Conservation (phyloP, 331 rosid species). For the Stylosanthes scabra region DNA sequence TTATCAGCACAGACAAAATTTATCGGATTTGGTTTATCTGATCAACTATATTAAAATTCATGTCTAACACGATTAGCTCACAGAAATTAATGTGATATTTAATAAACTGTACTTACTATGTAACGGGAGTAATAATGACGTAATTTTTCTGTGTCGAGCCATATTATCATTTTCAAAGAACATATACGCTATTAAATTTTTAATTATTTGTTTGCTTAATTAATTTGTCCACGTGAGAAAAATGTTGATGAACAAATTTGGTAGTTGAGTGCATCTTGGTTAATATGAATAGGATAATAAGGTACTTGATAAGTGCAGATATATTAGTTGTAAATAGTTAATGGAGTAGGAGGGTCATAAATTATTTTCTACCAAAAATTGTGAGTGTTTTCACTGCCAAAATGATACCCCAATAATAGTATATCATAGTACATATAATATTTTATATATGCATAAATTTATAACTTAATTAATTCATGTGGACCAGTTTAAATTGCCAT, state of each 20-base stretch:
- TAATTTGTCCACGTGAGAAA: not conserved
- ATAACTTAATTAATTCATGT: not conserved
- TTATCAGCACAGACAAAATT: not conserved
- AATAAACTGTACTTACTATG: not conserved
- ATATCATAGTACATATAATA: not conserved
- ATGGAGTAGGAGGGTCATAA: not conserved
- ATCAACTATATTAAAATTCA: not conserved
- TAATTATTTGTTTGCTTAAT: not conserved
- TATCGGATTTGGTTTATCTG: constrained; percentile 1
- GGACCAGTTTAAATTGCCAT: not conserved
- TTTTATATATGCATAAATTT: not conserved
- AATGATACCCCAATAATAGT: not conserved
- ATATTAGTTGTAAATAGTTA: not conserved
- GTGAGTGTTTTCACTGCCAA: not conserved
- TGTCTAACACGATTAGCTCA: not conserved
- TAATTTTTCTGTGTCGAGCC: not conserved
- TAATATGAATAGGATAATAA: not conserved
- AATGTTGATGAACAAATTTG: not conserved
- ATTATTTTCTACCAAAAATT: not conserved
- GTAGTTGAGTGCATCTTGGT: not conserved
- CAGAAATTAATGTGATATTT: constrained; percentile 2
- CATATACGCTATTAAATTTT: not conserved
- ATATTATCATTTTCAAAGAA: not conserved
- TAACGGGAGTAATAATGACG: too few species aligned
- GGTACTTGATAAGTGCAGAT: not conserved